Evolutionary conservation across 2,329 filamentous ascomycete genomes (phyloP).

Genomic region (Raffaelea albimanens): DNA sequence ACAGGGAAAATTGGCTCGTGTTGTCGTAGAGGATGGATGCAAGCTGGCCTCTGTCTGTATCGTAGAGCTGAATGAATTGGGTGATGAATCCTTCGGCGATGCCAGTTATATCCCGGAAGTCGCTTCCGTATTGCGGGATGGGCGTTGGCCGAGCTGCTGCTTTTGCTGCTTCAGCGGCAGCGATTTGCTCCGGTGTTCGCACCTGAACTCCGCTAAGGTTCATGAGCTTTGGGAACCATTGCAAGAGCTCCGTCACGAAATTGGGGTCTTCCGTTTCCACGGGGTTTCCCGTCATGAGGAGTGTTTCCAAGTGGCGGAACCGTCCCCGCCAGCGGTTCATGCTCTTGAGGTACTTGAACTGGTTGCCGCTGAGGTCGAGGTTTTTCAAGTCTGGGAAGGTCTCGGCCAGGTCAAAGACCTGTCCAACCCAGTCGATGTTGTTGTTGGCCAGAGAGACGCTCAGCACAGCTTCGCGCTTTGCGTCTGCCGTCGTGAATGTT

Average conservation of each 20-base stretch:
- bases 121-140: slow-evolving; percentile 53
- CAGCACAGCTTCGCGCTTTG: slow-evolving; percentile 68
- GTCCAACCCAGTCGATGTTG: slow-evolving; percentile 59
- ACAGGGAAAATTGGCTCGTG: slow-evolving; percentile 64
- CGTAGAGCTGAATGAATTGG: slow-evolving; percentile 65
- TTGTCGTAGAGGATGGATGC: slow-evolving; percentile 64
- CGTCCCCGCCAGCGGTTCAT: slow-evolving; percentile 70
- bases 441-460: slow-evolving; percentile 80
- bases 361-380: slow-evolving; percentile 80
- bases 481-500: slow-evolving; percentile 61
- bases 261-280: slow-evolving; percentile 51
- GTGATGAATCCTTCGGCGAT: slow-evolving; percentile 69
- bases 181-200: slow-evolving; percentile 61
- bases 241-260: slow-evolving; percentile 59
- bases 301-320: slow-evolving; percentile 68
- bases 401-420: slow-evolving; percentile 65
- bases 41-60: slow-evolving; percentile 58
- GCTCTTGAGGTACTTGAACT: slow-evolving; percentile 57
- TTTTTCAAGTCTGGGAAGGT: slow-evolving; percentile 82
- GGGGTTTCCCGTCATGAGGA: slow-evolving; percentile 71
- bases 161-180: slow-evolving; percentile 41
- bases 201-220: slow-evolving; percentile 68
- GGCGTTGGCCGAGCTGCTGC: slow-evolving; percentile 34
- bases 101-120: slow-evolving; percentile 64
- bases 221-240: slow-evolving; percentile 76